Conservation (phyloP, 371 early-diverging fungal species). For the Mucor indicus region DNA sequence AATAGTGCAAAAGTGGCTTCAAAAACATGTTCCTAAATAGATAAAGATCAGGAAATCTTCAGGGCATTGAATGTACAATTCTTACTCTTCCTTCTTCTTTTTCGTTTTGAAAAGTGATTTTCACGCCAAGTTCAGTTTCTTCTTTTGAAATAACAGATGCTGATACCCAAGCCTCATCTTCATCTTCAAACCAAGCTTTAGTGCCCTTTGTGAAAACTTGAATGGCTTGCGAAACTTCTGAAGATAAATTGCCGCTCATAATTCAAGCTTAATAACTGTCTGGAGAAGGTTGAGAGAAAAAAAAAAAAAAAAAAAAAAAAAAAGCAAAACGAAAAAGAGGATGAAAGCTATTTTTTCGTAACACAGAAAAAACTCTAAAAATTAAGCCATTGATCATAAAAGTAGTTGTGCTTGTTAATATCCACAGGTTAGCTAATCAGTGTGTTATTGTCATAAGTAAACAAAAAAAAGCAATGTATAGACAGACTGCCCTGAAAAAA, state of each 20-base stretch:
- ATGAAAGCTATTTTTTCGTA: too few species aligned
- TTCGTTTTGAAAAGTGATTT: conserved; percentile 64
- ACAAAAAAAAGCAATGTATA: too few species aligned
- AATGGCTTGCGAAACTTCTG: conserved; percentile 47
- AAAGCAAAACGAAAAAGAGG: too few species aligned
- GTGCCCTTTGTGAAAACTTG: conserved; percentile 69
- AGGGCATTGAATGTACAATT: background rate
- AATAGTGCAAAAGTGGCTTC: conserved; percentile 70
- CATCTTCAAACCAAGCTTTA: conserved; percentile 89
- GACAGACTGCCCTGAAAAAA: too few species aligned
- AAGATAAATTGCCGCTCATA: conserved; percentile 25
- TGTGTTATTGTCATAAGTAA: too few species aligned
- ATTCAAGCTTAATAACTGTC: too few species aligned
- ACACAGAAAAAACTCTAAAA: too few species aligned
- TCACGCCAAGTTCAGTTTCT: conserved; percentile 52
- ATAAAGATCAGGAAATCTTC: background rate
- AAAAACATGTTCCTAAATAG: conserved; percentile 64
- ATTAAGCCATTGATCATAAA: too few species aligned
- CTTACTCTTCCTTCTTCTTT: conserved; percentile 61
- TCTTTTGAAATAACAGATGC: conserved; percentile 62
- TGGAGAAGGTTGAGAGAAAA: too few species aligned
- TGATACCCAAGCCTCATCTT: conserved; percentile 83
- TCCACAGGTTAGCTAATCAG: too few species aligned
- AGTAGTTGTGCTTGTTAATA: too few species aligned
- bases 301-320: too few species aligned